Percentiles rank a stretch among this genome's conserved stretches.
Evolutionary conservation across 2,329 filamentous ascomycete genomes (phyloP).

Genomic region (Botrytis aclada): DNA sequence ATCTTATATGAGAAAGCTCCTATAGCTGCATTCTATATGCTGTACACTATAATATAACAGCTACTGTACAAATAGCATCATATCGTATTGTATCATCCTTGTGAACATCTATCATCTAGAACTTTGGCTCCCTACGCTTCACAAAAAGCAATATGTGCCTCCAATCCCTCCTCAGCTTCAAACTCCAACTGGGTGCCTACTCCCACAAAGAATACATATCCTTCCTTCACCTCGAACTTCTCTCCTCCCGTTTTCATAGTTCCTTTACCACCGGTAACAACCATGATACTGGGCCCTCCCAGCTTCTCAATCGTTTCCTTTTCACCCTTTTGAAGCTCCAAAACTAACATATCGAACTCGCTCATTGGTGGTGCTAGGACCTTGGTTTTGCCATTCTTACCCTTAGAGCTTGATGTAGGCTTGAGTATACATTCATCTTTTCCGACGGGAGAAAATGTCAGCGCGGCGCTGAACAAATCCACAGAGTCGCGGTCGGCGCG

Average conservation of each 20-base stretch:
- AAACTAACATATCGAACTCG: conserved; percentile 68
- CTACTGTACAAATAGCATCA: not conserved
- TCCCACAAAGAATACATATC: conserved; percentile 64
- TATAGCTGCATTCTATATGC: too few relatives aligned
- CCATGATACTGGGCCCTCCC: conserved; percentile 60
- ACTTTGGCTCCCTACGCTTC: conserved; percentile 10
- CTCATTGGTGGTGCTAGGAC: conserved; percentile 65
- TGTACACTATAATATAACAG: not conserved
- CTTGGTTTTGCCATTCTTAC: conserved; percentile 57
- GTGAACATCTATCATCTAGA: not conserved
- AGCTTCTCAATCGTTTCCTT: conserved; percentile 54
- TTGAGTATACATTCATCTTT: conserved; percentile 55
- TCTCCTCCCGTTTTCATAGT: conserved; percentile 54
- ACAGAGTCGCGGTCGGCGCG: conserved; percentile 60
- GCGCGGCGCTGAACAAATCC: conserved; percentile 58
- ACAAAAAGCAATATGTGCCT: conserved; percentile 29
- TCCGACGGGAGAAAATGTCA: conserved; percentile 63
- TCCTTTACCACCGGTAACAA: conserved; percentile 61
- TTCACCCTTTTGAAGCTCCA: conserved; percentile 54
- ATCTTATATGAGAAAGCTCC: not conserved
- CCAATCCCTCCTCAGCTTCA: conserved; percentile 23
- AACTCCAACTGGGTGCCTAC: conserved; percentile 29
- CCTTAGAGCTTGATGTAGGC: conserved; percentile 47
- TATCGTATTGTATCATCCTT: not conserved
- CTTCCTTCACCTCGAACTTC: conserved; percentile 54